These are phyloP conservation scores for Asterionellopsis glacialis DNA, from an alignment of 108 stramenopile species.

Conservation along the genomic window DNA sequence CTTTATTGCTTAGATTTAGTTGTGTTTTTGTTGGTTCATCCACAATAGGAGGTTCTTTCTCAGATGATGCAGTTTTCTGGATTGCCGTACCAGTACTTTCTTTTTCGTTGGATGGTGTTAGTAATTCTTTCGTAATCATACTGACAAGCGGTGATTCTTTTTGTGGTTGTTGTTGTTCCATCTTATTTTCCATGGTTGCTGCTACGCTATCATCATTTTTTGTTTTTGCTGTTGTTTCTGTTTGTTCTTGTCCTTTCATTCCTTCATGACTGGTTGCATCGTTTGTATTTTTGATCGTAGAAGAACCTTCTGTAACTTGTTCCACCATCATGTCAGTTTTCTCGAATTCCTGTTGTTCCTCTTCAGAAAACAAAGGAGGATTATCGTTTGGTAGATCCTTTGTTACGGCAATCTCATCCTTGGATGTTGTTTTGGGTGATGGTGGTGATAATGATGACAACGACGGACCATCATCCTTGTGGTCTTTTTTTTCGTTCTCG, in stretches of 20 bases:
- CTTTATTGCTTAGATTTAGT: background rate
- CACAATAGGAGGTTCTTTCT: too few relatives aligned
- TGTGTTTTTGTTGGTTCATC: too few relatives aligned
- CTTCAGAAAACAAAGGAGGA: background rate
- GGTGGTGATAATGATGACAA: too few relatives aligned
- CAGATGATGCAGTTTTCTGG: too few relatives aligned
- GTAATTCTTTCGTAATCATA: background rate
- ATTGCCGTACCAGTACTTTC: too few relatives aligned
- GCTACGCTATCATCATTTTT: too few relatives aligned
- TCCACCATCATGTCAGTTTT: background rate
- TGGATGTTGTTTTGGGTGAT: background rate
- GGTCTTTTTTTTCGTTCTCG: slow-evolving; percentile 14
- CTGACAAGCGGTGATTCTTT: background rate
- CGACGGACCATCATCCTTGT: slow-evolving; percentile 9
- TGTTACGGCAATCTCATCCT: background rate
- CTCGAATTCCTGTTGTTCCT: slow-evolving; percentile 1
- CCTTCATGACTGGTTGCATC: background rate
- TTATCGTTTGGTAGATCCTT: background rate
- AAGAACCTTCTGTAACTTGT: background rate
- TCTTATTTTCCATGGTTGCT: background rate
- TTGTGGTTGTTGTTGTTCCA: background rate
- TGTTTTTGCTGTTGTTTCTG: too few relatives aligned
- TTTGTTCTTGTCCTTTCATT: too few relatives aligned
- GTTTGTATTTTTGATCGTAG: background rate
- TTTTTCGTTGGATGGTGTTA: background rate